These are phyloP conservation scores for Camptophora hylomeconis DNA, from an alignment of 2,329 filamentous ascomycete species.

Conservation along the genomic window DNA sequence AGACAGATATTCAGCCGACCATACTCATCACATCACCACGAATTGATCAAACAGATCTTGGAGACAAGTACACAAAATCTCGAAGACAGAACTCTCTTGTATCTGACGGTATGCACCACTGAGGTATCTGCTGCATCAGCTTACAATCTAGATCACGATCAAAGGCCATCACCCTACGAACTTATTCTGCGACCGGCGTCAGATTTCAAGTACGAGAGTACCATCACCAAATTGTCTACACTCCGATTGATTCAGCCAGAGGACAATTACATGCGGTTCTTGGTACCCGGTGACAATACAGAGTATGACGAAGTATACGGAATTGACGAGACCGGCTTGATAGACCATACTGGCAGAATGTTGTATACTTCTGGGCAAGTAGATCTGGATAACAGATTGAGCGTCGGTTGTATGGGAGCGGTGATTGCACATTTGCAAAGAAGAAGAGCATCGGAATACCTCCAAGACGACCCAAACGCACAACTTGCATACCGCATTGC, in stretches of 20 bases:
- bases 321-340: conserved; percentile 30
- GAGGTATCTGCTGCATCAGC: not conserved
- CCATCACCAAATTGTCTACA: conserved; percentile 51
- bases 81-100: conserved; percentile 20
- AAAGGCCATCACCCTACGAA: conserved; percentile 39
- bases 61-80: no score
- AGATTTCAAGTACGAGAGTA: conserved; percentile 59
- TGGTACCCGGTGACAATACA: conserved; percentile 47
- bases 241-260: conserved; percentile 32
- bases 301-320: conserved; percentile 27
- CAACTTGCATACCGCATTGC: conserved; percentile 46
- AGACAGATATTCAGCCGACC: conserved; percentile 48
- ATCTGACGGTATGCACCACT: conserved; percentile 19
- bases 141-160: conserved; percentile 6
- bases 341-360: conserved; percentile 48
- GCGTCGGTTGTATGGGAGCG: conserved; percentile 79
- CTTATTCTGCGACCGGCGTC: conserved; percentile 56
- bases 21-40: conserved; percentile 45
- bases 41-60: conserved; percentile 35
- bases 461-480: conserved; percentile 45
- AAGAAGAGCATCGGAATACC: conserved; percentile 47
- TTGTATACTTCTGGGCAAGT: conserved; percentile 58
- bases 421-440: conserved; percentile 67
- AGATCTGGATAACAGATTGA: conserved; percentile 59
- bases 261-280: conserved; percentile 40